These are phyloP conservation scores for Stipa capillata DNA, from an alignment of 176 grass and related monocot species.

Conservation along the genomic window DNA sequence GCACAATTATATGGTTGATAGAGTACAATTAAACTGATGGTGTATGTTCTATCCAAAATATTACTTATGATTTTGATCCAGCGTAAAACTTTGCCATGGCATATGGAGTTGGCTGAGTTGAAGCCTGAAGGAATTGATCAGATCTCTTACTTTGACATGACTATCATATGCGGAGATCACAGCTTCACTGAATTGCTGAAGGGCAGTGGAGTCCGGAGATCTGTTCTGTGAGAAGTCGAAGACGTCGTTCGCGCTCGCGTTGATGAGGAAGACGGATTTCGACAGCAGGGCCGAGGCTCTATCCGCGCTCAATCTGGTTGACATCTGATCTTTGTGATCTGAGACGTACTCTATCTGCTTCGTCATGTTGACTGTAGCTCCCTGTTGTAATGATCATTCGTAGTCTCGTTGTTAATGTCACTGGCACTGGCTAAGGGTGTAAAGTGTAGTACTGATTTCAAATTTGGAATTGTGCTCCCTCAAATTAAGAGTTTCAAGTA, in stretches of 20 bases:
- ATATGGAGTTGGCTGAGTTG: not conserved
- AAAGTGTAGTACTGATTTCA: not conserved
- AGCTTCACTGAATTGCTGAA: slow-evolving; percentile 36
- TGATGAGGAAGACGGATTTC: slow-evolving; percentile 67
- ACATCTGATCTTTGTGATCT: slow-evolving; percentile 36
- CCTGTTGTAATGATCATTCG: slow-evolving; percentile 24
- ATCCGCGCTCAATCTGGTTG: not conserved
- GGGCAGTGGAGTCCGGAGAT: slow-evolving; percentile 15
- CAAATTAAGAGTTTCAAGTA: not conserved
- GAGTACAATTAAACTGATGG: not conserved
- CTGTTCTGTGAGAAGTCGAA: slow-evolving; percentile 41
- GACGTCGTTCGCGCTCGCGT: slow-evolving; percentile 42
- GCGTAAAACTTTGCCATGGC: not conserved
- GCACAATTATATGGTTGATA: not conserved
- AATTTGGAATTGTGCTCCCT: not conserved
- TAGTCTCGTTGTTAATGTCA: not conserved
- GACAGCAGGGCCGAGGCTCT: slow-evolving; percentile 11
- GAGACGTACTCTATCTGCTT: slow-evolving; percentile 67
- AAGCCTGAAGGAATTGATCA: not conserved
- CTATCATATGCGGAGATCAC: slow-evolving; percentile 47
- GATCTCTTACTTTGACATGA: slow-evolving; percentile 57
- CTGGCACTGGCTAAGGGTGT: not conserved
- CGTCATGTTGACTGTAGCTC: slow-evolving; percentile 47
- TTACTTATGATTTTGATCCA: not conserved
- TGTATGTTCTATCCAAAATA: not conserved